These are phyloP conservation scores for Russula lepida DNA, from an alignment of 768 basidiomycete genomes.

Conservation along the genomic window DNA sequence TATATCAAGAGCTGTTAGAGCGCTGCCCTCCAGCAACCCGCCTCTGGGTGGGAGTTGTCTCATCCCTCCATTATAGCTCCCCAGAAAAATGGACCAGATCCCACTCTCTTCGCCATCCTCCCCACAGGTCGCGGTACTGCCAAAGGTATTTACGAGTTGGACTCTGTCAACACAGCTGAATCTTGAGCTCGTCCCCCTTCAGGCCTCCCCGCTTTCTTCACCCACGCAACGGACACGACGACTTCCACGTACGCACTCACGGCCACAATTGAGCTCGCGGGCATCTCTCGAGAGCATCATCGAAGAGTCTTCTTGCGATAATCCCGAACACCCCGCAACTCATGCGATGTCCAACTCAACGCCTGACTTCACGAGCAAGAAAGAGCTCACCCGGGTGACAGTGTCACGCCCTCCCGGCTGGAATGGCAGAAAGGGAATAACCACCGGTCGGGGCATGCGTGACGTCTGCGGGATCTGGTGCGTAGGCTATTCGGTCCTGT, in stretches of 20 bases:
- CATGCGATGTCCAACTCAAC: background rate
- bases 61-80: background rate
- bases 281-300: constrained; percentile 20
- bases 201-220: constrained; percentile 11
- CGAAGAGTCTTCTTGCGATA: constrained; percentile 8
- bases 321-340: background rate
- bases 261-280: constrained; percentile 10
- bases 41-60: background rate
- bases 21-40: background rate
- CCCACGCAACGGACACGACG: constrained; percentile 8
- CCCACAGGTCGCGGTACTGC: background rate
- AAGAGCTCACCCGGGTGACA: background rate
- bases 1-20: background rate
- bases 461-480: constrained; percentile 23
- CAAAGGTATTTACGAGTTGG: constrained; percentile 4
- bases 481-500: constrained; percentile 2
- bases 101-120: background rate
- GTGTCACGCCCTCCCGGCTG: constrained; percentile 5
- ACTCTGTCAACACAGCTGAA: background rate
- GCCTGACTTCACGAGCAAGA: background rate
- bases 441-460: constrained; percentile 7
- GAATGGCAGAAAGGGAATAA: constrained; percentile 20
- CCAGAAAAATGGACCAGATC: constrained; percentile 1
- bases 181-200: background rate
- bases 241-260: constrained; percentile 11